Evolutionary conservation across 2,329 filamentous ascomycete species (phyloP).

Genomic region (Venturiaceae sp.): DNA sequence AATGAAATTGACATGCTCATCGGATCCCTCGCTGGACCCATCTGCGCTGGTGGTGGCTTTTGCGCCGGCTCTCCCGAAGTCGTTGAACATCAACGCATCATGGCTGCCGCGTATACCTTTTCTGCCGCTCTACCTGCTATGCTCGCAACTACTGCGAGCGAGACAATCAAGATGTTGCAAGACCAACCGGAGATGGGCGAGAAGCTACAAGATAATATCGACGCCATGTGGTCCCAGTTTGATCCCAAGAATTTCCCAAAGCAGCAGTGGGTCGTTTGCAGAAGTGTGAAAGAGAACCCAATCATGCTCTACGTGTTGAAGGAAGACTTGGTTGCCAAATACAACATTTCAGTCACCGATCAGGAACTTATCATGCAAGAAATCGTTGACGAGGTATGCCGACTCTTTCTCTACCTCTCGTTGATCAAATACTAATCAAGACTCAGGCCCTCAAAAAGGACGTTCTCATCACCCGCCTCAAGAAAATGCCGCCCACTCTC

Average conservation of each 20-base stretch:
- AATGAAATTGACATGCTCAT: constrained; percentile 95
- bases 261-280: constrained; percentile 85
- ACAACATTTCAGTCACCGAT: constrained; percentile 60
- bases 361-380: constrained; percentile 82
- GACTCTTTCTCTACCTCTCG: constrained; percentile 9
- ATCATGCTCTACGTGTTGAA: constrained; percentile 78
- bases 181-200: constrained; percentile 73
- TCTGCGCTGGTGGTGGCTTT: constrained; percentile 91
- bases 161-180: constrained; percentile 78
- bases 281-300: constrained; percentile 75
- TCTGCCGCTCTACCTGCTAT: constrained; percentile 71
- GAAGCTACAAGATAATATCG: constrained; percentile 77
- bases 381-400: constrained; percentile 87
- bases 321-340: constrained; percentile 64
- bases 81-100: constrained; percentile 91
- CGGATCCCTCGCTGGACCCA: constrained; percentile 78
- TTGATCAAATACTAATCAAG: constrained; percentile 11
- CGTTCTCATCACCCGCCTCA: constrained; percentile 80
- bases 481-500: constrained; percentile 54
- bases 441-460: constrained; percentile 70
- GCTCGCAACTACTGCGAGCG: constrained; percentile 89
- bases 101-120: constrained; percentile 86
- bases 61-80: constrained; percentile 88
- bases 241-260: constrained; percentile 88
- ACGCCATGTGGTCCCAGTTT: constrained; percentile 73